These are phyloP conservation scores for Neopestalotiopsis rosae DNA, from an alignment of 2,329 filamentous ascomycete genomes.

Conservation along the genomic window DNA sequence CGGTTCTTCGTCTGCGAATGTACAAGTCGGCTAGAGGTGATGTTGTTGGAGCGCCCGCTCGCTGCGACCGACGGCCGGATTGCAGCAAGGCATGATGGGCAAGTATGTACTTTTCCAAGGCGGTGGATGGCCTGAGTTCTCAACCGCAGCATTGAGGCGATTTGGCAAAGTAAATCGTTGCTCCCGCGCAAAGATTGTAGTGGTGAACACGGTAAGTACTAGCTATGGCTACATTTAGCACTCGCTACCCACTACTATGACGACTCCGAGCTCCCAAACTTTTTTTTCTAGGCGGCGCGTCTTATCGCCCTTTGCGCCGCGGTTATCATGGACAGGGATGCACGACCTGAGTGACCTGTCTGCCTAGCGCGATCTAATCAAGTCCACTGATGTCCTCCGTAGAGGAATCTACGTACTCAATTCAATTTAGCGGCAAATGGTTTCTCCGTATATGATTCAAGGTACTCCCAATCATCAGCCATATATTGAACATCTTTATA, in stretches of 20 bases:
- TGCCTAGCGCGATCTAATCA: not conserved
- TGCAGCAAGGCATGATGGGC: slow-evolving; percentile 32
- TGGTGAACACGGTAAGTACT: not conserved
- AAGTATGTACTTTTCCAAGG: slow-evolving; percentile 34
- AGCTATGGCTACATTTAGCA: too few relatives aligned
- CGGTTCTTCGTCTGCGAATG: not conserved
- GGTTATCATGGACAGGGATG: not conserved
- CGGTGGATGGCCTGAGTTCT: slow-evolving; percentile 32
- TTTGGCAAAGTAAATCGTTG: slow-evolving; percentile 15
- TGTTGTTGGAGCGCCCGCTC: not conserved
- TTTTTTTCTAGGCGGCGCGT: slow-evolving; percentile 16
- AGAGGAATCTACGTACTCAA: not conserved
- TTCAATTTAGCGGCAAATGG: not conserved
- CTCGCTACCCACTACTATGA: not conserved
- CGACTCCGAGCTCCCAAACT: slow-evolving; percentile 9
- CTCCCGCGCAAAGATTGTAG: not conserved
- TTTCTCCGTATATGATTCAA: slow-evolving; percentile 12
- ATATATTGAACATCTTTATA: not conserved
- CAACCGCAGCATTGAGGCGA: slow-evolving; percentile 40
- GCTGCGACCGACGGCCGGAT: slow-evolving; percentile 9
- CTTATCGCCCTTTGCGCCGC: slow-evolving; percentile 8
- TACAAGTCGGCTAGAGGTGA: not conserved
- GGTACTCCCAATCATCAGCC: not conserved
- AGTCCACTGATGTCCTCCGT: too few relatives aligned
- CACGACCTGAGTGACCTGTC: not conserved